Evolutionary conservation across 2,329 filamentous ascomycete genomes (phyloP), one percentile per base, ranked within the genome.

Genomic region (Fusarium annulatum): DNA sequence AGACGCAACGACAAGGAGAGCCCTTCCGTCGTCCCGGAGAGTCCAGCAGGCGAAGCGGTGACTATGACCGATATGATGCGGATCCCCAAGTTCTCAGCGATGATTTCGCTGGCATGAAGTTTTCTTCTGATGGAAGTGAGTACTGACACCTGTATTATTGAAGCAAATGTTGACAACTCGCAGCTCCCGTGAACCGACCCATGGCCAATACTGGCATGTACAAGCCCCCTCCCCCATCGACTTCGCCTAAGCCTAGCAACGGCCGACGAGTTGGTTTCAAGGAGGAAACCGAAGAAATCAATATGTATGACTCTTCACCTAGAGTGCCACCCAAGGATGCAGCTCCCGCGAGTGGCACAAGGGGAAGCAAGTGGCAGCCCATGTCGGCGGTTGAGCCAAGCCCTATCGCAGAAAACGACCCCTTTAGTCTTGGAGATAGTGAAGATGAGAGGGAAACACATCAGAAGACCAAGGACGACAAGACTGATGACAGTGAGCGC

Each of bases 281-380:
- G 76, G 88, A 90, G 55, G 84, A 85, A 67, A 90, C 94, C 5
- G 94, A 97, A 77, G 94, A 97, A 79, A 95, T 97, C 60, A 86
- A 85, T 76, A 91, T 93, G 66, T 96, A 97, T 80, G 89, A 91
- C 64, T 86, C 88, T 16, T 91, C 90, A 56, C 89, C 91, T 38
- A 86, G 80, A 80, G 84, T 85, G 59, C 86, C 82, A 34, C 85
- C 85, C 74, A 90, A 87, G 82, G 90, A 87, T 79, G 83, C 75
- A 68, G 78, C 81, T 36, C 79, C 83, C 39, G 80, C 80, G 30
- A 81, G 85, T n/a, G 86, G 87, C 53, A 83, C 85, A 74, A 96
- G 95, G 84, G 84, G 89, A 51, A 98, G 95, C 88, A 99, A 99
- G 85, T 99, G 96, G 96, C 96, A 99, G 82, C 96, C 96, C 15